These are phyloP conservation scores for Adenanthera pavonina DNA, from an alignment of 306 rosid genomes.

Conservation along the genomic window DNA sequence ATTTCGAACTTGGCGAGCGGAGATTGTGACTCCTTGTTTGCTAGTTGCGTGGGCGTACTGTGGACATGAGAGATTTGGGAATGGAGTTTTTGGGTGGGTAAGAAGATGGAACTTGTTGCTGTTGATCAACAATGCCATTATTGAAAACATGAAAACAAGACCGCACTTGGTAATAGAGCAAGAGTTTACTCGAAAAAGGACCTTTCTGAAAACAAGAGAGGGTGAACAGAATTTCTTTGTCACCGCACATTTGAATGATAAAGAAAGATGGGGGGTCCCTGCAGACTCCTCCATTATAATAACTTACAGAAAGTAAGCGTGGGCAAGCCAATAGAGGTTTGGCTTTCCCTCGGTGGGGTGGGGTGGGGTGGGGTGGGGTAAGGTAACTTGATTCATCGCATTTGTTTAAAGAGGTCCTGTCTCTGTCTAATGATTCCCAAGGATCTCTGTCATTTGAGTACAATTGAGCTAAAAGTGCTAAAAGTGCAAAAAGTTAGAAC, in stretches of 20 bases:
- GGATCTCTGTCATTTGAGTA: conserved; percentile 41
- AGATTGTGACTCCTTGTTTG: neutral
- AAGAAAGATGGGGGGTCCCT: conserved; percentile 33
- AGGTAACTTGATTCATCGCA: neutral
- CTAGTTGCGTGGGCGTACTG: neutral
- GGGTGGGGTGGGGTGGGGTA: conserved; percentile 29
- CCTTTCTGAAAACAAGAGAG: neutral
- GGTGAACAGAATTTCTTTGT: conserved; percentile 9
- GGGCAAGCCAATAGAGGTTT: neutral
- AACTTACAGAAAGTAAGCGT: neutral
- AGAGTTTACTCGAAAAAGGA: neutral
- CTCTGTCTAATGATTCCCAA: conserved; percentile 40
- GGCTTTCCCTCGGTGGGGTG: conserved; percentile 14
- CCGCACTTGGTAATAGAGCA: neutral
- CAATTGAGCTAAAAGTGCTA: conserved; percentile 36
- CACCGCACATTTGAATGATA: neutral
- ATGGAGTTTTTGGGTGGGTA: neutral
- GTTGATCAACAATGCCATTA: conserved; percentile 3
- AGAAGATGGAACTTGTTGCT: neutral
- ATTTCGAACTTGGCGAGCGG: neutral
- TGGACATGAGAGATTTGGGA: neutral
- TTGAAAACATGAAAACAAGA: neutral
- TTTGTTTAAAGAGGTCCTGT: neutral
- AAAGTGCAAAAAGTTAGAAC: conserved; percentile 25
- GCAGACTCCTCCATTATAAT: neutral